Base-by-base conservation (phyloP, 2,329 filamentous ascomycete genomes). In the Thielaviopsis musarum region DNA sequence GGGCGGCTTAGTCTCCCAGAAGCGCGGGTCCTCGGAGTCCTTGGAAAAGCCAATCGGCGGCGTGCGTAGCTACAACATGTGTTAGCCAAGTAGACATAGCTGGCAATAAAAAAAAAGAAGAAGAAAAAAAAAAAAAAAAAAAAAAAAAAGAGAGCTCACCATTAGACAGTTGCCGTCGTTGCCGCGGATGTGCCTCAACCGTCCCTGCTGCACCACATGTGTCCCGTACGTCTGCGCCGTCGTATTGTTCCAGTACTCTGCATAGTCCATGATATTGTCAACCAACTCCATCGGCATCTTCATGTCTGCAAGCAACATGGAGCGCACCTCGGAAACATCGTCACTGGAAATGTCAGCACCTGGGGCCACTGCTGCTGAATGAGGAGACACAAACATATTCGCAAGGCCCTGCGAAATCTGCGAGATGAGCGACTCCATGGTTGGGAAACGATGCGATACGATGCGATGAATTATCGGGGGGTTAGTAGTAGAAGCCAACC, bases 181-280 rank as follows among this genome's bases (percentile, higher is more conserved):
- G n/a, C 51, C 38, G 28, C 5, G 56, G 6, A 48, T 45, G 22
- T 52, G 7, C 12, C 48, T 52, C 34, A 45, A 45, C 15, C 21
- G 48, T 9, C 53, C 10, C 19, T 52, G 53, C 17, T 12, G 28
- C 19, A 54, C 28, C 0, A 0, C 24, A 26, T 21, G 12, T 24
- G 7, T 2, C 5, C 19, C 5, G 5, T 22, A 5, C 9, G 54
- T 48, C 19, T 57, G 45, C 9, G 34, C 34, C 30, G 65, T 67
- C 1, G 75, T 74, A 63, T 77, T 76, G 15, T 75, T 76, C 81
- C 82, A 85, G 67, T 84, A 84, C 67, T 83, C 80, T 59, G 80
- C 82, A 28, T 71, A 66, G 65, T 85, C 81, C 58, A 84, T 68
- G 53, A 85, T 74, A 53, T 68, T 66, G 64, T 83, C 76, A 45